phyloP scores from a whole-genome alignment of 2,329 filamentous ascomycete species.

The Botrytis aclada region DNA sequence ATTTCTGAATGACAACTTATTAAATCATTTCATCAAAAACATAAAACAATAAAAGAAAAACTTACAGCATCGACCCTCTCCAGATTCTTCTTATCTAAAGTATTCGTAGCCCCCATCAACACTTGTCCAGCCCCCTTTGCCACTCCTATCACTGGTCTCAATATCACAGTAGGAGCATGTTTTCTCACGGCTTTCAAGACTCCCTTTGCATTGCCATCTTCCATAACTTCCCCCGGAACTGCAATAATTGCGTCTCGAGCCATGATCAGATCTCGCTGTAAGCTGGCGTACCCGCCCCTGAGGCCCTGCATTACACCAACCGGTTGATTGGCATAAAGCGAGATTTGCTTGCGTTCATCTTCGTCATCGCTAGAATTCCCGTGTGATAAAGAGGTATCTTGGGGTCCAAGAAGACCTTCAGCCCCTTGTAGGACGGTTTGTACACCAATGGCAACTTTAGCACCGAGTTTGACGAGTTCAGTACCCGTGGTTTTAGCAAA shows the following conservation, averaged over 20 bases:
- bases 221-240: constrained; percentile 86
- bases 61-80: constrained; percentile 85
- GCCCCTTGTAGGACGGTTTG: constrained; percentile 89
- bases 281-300: constrained; percentile 73
- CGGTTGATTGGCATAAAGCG: constrained; percentile 91
- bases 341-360: constrained; percentile 75
- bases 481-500: constrained; percentile 94
- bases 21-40: not conserved
- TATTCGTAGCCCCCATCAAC: constrained; percentile 87
- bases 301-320: constrained; percentile 84
- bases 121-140: constrained; percentile 87
- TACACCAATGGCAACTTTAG: constrained; percentile 90
- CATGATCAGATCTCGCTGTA: constrained; percentile 82
- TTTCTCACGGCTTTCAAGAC: constrained; percentile 75
- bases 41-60: constrained; percentile 39
- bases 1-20: constrained; percentile 34
- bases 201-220: constrained; percentile 76
- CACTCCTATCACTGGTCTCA: constrained; percentile 86
- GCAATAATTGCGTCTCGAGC: constrained; percentile 91
- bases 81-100: constrained; percentile 78
- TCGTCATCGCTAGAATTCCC: constrained; percentile 58
- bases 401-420: constrained; percentile 67
- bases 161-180: constrained; percentile 87
- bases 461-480: constrained; percentile 89
- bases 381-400: constrained; percentile 39